Conservation (phyloP, 1,139 yeast species). For the Arxiozyma heterogenica region DNA sequence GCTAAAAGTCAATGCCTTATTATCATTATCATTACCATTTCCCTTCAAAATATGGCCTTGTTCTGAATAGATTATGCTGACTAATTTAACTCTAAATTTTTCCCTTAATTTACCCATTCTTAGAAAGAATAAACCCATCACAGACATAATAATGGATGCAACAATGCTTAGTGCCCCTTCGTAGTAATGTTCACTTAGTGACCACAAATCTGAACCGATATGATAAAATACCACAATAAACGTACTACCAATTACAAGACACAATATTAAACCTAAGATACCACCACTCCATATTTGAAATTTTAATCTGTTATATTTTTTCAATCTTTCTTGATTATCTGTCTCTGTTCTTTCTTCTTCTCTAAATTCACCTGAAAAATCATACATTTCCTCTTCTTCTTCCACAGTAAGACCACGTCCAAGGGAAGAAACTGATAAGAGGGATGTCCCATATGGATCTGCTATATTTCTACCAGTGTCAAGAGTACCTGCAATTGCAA, state of each 20-base stretch:
- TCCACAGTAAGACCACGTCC: slow-evolving; percentile 9
- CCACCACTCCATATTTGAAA: slow-evolving; percentile 81
- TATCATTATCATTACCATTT: slow-evolving; percentile 6
- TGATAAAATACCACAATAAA: slow-evolving; percentile 80
- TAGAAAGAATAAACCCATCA: slow-evolving; percentile 89
- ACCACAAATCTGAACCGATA: slow-evolving; percentile 76
- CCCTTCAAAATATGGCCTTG: slow-evolving; percentile 13
- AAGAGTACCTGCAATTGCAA: background rate
- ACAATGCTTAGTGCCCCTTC: slow-evolving; percentile 81
- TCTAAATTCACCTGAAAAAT: slow-evolving; percentile 6
- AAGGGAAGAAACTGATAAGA: background rate
- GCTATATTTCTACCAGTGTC: background rate
- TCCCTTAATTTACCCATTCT: slow-evolving; percentile 84
- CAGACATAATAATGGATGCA: slow-evolving; percentile 73
- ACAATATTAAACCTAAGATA: slow-evolving; percentile 55
- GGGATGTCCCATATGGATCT: background rate
- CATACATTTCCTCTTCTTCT: slow-evolving; percentile 25
- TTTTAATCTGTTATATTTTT: slow-evolving; percentile 50
- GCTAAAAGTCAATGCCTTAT: slow-evolving; percentile 30
- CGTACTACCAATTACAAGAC: slow-evolving; percentile 72
- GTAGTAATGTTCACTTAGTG: slow-evolving; percentile 81
- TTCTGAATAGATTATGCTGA: slow-evolving; percentile 52
- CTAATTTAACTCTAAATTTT: slow-evolving; percentile 86
- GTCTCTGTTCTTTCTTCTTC: background rate
- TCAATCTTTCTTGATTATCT: slow-evolving; percentile 13